Percentiles rank a stretch among this genome's conserved stretches.
Conservation (phyloP, 2,329 filamentous ascomycete species). For the Colletotrichum melonis region DNA sequence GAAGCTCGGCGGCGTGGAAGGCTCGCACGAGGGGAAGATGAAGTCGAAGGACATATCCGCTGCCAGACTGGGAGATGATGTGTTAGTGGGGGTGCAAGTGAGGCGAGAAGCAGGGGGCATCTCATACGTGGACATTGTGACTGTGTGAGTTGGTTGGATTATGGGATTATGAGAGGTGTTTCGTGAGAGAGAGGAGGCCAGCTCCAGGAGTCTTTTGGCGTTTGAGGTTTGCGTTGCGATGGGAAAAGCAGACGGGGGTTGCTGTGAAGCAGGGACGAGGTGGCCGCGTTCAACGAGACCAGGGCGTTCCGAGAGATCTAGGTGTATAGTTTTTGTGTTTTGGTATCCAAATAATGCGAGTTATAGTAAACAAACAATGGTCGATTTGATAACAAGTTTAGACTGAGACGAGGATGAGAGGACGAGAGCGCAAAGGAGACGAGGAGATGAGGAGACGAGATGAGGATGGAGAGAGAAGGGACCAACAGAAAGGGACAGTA, state of each 20-base stretch:
- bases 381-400: background rate
- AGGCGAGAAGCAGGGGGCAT: constrained; percentile 13
- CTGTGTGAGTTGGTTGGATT: constrained; percentile 36
- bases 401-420: constrained; percentile 5
- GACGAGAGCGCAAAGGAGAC: constrained; percentile 7
- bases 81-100: constrained; percentile 44
- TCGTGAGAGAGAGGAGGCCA: constrained; percentile 31
- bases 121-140: constrained; percentile 57
- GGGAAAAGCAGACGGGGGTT: constrained; percentile 29
- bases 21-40: constrained; percentile 65
- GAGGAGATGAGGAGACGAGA: background rate
- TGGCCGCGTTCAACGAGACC: constrained; percentile 38
- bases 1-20: constrained; percentile 62
- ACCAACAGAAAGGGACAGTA: constrained; percentile 23
- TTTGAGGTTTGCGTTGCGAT: constrained; percentile 17
- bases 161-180: constrained; percentile 29
- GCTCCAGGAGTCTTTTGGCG: constrained; percentile 28
- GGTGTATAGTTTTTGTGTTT: constrained; percentile 31
- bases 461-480: constrained; percentile 34
- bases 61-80: constrained; percentile 62
- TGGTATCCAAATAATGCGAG: constrained; percentile 17
- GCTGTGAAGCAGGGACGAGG: constrained; percentile 38
- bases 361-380: constrained; percentile 18
- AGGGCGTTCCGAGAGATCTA: constrained; percentile 41
- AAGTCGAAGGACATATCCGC: constrained; percentile 72